Evolutionary conservation across 768 basidiomycete genomes (phyloP).

Genomic region (Lactifluus pinguis): DNA sequence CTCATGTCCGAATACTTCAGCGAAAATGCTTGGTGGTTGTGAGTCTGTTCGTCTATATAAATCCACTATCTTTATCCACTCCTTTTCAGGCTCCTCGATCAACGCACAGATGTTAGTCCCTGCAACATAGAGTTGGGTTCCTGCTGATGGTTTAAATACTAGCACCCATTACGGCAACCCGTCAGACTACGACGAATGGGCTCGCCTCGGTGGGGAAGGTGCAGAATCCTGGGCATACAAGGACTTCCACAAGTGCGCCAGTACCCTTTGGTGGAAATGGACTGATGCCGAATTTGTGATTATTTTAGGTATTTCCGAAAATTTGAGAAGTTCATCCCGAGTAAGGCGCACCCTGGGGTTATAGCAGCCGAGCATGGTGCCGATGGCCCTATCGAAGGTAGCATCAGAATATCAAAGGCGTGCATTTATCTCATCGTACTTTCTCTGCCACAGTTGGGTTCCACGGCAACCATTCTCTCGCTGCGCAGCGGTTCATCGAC

Average conservation of each 20-base stretch:
- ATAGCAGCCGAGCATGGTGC: constrained; percentile 38
- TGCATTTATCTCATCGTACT: background rate
- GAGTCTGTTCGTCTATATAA: constrained; percentile 23
- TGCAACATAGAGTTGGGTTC: background rate
- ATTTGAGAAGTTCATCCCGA: constrained; percentile 51
- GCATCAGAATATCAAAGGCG: background rate
- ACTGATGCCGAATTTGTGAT: background rate
- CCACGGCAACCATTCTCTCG: constrained; percentile 37
- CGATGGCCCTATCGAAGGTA: constrained; percentile 43
- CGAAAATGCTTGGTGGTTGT: constrained; percentile 68
- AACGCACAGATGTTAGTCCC: constrained; percentile 44
- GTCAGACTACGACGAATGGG: constrained; percentile 64
- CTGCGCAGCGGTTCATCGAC: constrained; percentile 44
- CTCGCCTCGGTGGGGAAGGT: constrained; percentile 34
- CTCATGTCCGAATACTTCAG: constrained; percentile 26
- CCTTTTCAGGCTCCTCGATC: constrained; percentile 43
- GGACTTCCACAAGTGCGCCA: constrained; percentile 39
- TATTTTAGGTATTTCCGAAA: constrained; percentile 54
- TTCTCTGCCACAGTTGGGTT: constrained; percentile 38
- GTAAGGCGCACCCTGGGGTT: constrained; percentile 42
- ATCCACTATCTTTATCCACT: background rate
- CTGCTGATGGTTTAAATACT: background rate
- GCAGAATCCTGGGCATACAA: constrained; percentile 54
- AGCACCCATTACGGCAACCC: constrained; percentile 53
- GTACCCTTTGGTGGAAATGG: background rate